Percentiles rank a stretch among this genome's conserved stretches.
Evolutionary conservation across 331 rosid species (phyloP).

Genomic region (Arachis monticola): DNA sequence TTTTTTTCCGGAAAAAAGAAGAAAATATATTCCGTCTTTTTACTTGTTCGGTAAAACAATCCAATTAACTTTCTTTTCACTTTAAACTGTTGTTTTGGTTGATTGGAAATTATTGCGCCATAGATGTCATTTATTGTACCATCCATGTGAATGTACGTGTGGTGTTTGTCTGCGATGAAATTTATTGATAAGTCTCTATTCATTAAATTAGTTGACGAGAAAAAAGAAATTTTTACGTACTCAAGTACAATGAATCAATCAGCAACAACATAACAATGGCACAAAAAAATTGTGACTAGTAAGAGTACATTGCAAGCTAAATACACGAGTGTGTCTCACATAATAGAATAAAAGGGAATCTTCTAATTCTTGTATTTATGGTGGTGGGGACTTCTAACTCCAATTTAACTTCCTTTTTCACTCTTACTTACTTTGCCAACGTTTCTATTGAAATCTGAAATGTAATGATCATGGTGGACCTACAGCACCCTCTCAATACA

Average conservation of each 20-base stretch:
- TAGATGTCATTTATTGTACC: constrained; percentile 39
- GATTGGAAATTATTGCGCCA: constrained; percentile 34
- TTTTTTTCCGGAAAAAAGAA: background rate
- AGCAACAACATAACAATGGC: background rate
- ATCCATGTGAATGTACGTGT: constrained; percentile 51
- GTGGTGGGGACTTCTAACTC: constrained; percentile 14
- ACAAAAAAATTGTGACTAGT: background rate
- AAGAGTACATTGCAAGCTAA: background rate
- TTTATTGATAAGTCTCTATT: constrained; percentile 42
- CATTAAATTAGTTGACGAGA: constrained; percentile 12
- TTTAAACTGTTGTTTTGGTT: background rate
- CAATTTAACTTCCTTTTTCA: constrained; percentile 30
- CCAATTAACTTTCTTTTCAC: background rate
- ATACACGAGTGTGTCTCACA: background rate
- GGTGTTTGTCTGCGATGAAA: constrained; percentile 32
- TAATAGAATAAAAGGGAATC: background rate
- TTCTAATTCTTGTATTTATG: background rate
- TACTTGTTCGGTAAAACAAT: background rate
- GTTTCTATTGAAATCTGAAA: constrained; percentile 30
- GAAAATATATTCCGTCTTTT: background rate
- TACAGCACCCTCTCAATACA: constrained; percentile 38
- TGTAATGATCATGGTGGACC: constrained; percentile 42
- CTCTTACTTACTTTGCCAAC: constrained; percentile 30
- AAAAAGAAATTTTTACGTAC: background rate
- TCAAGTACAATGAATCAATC: constrained; percentile 25